phyloP scores from a whole-genome alignment of 768 basidiomycete genomes.

The Termitomyces sp. region DNA sequence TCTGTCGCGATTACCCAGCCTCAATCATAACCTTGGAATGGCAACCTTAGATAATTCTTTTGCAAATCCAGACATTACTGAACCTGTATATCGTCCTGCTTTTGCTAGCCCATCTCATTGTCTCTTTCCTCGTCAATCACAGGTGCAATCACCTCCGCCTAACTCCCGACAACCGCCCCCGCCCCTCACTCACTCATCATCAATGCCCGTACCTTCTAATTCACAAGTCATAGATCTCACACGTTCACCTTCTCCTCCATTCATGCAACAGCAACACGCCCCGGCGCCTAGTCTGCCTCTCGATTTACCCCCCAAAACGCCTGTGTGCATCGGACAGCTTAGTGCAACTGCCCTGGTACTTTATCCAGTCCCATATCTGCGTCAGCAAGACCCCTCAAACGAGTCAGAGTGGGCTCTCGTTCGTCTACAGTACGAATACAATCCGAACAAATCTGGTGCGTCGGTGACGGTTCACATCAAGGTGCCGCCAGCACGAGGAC shows the following conservation, averaged over 20 bases:
- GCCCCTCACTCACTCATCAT: constrained; percentile 15
- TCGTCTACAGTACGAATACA: constrained; percentile 66
- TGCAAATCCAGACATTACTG: constrained; percentile 14
- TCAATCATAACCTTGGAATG: constrained; percentile 8
- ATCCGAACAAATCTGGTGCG: constrained; percentile 43
- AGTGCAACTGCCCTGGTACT: constrained; percentile 79
- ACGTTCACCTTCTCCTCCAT: constrained; percentile 50
- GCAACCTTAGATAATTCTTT: constrained; percentile 11
- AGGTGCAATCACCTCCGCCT: constrained; percentile 20
- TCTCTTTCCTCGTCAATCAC: constrained; percentile 19
- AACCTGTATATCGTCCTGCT: constrained; percentile 36
- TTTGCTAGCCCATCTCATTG: constrained; percentile 41
- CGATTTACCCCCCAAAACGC: constrained; percentile 71
- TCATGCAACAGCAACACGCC: constrained; percentile 19
- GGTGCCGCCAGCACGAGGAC: constrained; percentile 46
- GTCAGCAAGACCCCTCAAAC: constrained; percentile 32
- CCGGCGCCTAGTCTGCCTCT: constrained; percentile 33
- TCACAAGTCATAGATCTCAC: constrained; percentile 75
- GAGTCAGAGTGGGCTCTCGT: constrained; percentile 67
- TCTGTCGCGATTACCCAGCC: constrained; percentile 18
- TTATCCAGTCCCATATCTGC: constrained; percentile 72
- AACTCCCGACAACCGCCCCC: constrained; percentile 15
- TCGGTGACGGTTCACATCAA: constrained; percentile 78
- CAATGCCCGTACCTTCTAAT: constrained; percentile 18
- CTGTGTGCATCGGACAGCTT: constrained; percentile 85